Evolutionary conservation across 805 yeast genomes (phyloP), one percentile per base, ranked within the genome.

Genomic region (Clavispora carvajalis): DNA sequence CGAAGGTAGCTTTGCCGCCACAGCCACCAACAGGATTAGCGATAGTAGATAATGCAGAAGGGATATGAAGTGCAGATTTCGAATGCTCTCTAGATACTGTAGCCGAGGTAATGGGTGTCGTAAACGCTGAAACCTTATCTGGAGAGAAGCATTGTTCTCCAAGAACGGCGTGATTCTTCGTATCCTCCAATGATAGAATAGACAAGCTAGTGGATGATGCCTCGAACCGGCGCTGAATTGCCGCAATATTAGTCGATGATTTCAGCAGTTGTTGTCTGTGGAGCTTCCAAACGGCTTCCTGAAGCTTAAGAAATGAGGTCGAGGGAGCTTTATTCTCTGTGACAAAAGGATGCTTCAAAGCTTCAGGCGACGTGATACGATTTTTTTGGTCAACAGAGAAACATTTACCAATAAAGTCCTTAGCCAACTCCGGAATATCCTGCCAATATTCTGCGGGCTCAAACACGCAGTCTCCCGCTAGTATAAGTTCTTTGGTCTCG

Each of bases 401-500:
- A 54, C 90, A 83, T 21, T 59, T 48, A 10, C 60, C 51, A n/a
- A 83, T 65, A 49, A 84, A 81, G 44, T 76, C 76, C 58, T 74
- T 74, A 33, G 85, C 83, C n/a, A 64, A 63, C 3, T 55, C 52
- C 13, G 79, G 68, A 17, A 79, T 71, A 38, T 69, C 67, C 19
- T 55, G 59, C 81, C 84, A 75, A 53, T 76, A 71, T 46, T 71
- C 75, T 4, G 68, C 73, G n/a, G 85, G 85, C 44, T 79, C 83
- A 47, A 78, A 79, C 41, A 67, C 63, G 52, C 67, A 81, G 44
- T 82, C 83, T n/a, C 73, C 79, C 11, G 56, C 64, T 17, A 54
- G 42, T n/a, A 83, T 82, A 25, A 86, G 85, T 30, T 77, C 72
- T 50, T 73, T 69, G 10, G 88, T 85, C 53, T 83, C 89, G 1